Percentiles rank a stretch among this genome's conserved stretches.
Conservation (phyloP, 805 yeast species). For the Kodamaea neixiangensis region DNA sequence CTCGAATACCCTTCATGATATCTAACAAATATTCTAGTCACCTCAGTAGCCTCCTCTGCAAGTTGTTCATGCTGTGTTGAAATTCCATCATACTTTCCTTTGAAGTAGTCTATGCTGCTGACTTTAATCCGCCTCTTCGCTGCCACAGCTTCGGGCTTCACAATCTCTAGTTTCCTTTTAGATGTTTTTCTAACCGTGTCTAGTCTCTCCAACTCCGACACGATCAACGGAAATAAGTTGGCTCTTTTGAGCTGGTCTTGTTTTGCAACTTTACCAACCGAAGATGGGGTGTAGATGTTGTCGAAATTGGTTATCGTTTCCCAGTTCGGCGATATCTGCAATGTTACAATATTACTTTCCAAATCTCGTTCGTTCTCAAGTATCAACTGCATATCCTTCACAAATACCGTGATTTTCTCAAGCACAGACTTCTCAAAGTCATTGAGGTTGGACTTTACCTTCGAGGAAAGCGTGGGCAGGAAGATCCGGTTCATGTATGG, state of each 20-base stretch:
- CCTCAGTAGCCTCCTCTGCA: constrained; percentile 37
- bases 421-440: constrained; percentile 33
- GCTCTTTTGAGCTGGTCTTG: constrained; percentile 28
- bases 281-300: constrained; percentile 17
- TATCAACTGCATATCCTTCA: constrained; percentile 41
- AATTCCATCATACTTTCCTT: constrained; percentile 36
- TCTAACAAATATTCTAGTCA: constrained; percentile 69
- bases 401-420: constrained; percentile 38
- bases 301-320: constrained; percentile 33
- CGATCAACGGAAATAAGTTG: constrained; percentile 39
- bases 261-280: constrained; percentile 18
- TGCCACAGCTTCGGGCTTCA: constrained; percentile 20
- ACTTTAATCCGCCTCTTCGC: constrained; percentile 26
- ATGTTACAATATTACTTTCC: constrained; percentile 28
- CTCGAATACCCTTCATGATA: constrained; percentile 90
- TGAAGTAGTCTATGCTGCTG: constrained; percentile 42
- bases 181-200: constrained; percentile 11
- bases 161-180: constrained; percentile 25
- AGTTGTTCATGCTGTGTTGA: constrained; percentile 27
- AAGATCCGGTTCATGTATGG: constrained; percentile 36
- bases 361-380: constrained; percentile 40
- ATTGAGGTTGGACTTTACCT: constrained; percentile 24
- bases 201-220: constrained; percentile 33
- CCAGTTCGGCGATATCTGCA: constrained; percentile 38
- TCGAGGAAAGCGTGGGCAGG: constrained; percentile 30